Evolutionary conservation across 805 yeast species (phyloP), one percentile per base, ranked within the genome.

Genomic region (Cyberlindnera galapagoensis): DNA sequence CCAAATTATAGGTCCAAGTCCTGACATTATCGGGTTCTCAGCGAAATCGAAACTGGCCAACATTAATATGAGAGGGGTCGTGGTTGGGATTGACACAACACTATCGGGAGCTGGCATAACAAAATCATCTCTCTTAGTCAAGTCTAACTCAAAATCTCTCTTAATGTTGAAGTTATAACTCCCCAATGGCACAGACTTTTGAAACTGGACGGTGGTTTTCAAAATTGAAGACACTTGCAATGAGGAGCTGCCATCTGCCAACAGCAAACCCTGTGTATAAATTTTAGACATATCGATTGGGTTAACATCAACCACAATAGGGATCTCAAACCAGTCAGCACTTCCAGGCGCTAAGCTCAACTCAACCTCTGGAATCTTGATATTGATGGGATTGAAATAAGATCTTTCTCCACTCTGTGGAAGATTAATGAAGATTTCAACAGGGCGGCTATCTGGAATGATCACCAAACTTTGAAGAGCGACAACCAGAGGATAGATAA

Each of bases 261-360:
- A 16, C n/a, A 15, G 12, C 10, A 36, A 26, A 10, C 18, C 36
- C n/a, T 37, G 26, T 7, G 31, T 24, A 19, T 40, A 31, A 2
- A 40, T 9, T n/a, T 26, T 28, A 5, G 33, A 18, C 2, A 30
- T 11, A 18, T 40, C 49, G 9, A 18, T 18, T 7, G 47, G 36
- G 17, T 44, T 30, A 9, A 46, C 24, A 7, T 31, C 32, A 2
- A 40, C 16, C 1, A 22, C 24, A 4, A 42, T 9, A 1, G 25
- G 18, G 3, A 46, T 9, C 12, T 32, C 31, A 24, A 38, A 28
- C 3, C 21, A 24, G 14, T 38, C 38, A 3, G 37, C 18, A 9
- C 35, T 21, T 2, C 35, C 31, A 11, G 46, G 36, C 1, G 46
- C 22, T 4, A 43, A 26, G 26, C 47, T 42, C 7, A 50, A 9